These are phyloP conservation scores for Xylaria sp. DNA, from an alignment of 2,329 filamentous ascomycete species.

Conservation along the genomic window DNA sequence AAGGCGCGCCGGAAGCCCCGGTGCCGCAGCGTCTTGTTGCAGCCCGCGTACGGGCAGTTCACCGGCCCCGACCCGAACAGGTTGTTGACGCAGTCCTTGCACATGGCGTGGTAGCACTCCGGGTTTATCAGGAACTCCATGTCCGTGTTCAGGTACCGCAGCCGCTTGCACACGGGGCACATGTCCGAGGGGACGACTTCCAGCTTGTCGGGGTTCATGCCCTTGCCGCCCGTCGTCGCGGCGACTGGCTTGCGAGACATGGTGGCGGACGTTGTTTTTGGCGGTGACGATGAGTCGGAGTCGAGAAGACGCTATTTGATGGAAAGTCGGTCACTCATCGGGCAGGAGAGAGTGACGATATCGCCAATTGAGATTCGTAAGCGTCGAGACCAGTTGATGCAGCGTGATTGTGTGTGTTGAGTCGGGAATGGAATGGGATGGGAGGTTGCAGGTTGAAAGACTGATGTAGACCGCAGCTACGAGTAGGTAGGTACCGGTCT, in stretches of 20 bases:
- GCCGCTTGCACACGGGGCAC: conserved; percentile 97
- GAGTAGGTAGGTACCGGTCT: not conserved
- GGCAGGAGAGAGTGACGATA: not conserved
- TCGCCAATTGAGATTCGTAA: not conserved
- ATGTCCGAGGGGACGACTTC: conserved; percentile 63
- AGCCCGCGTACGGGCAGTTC: conserved; percentile 88
- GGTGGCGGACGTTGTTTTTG: conserved; percentile 5
- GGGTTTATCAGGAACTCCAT: conserved; percentile 97
- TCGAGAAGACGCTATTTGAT: not conserved
- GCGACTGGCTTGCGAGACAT: conserved; percentile 44
- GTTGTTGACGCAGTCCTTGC: conserved; percentile 90
- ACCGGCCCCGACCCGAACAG: conserved; percentile 92
- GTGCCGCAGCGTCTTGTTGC: conserved; percentile 82
- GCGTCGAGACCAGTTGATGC: not conserved
- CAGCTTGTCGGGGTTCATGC: conserved; percentile 26
- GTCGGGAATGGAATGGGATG: not conserved
- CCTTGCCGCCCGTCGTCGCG: conserved; percentile 20
- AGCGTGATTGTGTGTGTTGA: not conserved
- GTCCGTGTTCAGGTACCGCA: conserved; percentile 90
- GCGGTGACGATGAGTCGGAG: not conserved
- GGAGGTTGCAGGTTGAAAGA: not conserved
- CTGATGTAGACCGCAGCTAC: not conserved
- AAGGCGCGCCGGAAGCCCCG: conserved; percentile 84
- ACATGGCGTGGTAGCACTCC: conserved; percentile 99
- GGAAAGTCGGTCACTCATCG: not conserved